Base-by-base conservation (phyloP, 768 basidiomycete species). In the Rhodotorula graminis region DNA sequence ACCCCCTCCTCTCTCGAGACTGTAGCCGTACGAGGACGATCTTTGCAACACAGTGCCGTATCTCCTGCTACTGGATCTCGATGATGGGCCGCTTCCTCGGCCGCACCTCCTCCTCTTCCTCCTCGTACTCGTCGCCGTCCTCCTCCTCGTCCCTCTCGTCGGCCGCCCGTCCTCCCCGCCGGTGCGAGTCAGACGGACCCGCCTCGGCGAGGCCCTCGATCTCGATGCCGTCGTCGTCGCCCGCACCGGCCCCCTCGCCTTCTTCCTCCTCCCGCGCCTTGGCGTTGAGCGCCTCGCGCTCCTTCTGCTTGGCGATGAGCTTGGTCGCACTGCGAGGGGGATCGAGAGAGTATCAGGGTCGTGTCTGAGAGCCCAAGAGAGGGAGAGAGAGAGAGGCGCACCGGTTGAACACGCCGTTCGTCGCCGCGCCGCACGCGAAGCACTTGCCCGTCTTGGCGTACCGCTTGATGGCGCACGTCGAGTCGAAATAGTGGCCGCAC, bases 401-500 rank as follows among this genome's bases (percentile, higher is more conserved):
- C 75, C 81, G 82, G 81, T 98, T 98, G 85, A 98, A 99, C 76
- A 98, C 94, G 4, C 95, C 96, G 25, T 89, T 91, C 0, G 96
- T 98, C 0, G 93, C 87, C 21, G 91, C 87, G 61, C 93, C 90
- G 79, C 96, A 99, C 18, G 94, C 96, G 64, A 92, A 85, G 77
- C 96, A 99, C 82, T 93, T 97, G 3, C 92, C 92, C 58, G 92
- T 97, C 84, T 89, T 95, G 52, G 89, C 88, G 78, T 89, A 98
- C 63, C 96, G 87, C 81, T 92, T 92, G 82, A 98, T 93, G 40
- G 96, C 96, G 80, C 96, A 98, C 56, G 89, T 85, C 61, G 90
- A 91, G 81, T 93, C 95, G 81, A 92, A 98, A 82, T 95, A 97
- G 81, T 98, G 96, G 8, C 90, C 92, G 82, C 96, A 99, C 65